These are phyloP conservation scores for Diaporthe helianthi DNA, from an alignment of 2,329 filamentous ascomycete species.

Conservation along the genomic window DNA sequence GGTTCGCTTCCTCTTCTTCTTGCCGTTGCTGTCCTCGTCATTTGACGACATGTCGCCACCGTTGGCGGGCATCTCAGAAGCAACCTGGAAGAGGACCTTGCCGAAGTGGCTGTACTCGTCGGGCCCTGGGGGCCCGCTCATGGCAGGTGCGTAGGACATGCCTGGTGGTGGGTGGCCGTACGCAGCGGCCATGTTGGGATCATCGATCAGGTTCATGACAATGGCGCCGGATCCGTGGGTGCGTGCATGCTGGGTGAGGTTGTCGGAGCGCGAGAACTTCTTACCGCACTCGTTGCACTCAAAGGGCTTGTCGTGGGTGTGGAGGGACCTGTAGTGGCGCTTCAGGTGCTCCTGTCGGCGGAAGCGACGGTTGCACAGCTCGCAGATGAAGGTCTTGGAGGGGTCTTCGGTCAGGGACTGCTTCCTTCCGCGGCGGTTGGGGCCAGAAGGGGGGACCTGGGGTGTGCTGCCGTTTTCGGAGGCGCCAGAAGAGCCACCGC, in stretches of 20 bases:
- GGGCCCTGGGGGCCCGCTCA: slow-evolving; percentile 52
- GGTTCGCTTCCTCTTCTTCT: slow-evolving; percentile 82
- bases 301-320: slow-evolving; percentile 98
- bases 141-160: slow-evolving; percentile 48
- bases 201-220: slow-evolving; percentile 86
- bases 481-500: slow-evolving; percentile 46
- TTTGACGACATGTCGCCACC: slow-evolving; percentile 64
- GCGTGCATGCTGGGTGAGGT: slow-evolving; percentile 92
- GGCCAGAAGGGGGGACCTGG: slow-evolving; percentile 58
- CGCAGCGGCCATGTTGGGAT: slow-evolving; percentile 59
- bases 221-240: slow-evolving; percentile 92
- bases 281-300: slow-evolving; percentile 98
- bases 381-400: slow-evolving; percentile 97
- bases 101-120: slow-evolving; percentile 75
- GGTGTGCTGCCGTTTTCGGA: slow-evolving; percentile 43
- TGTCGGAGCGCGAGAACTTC: slow-evolving; percentile 98
- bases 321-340: slow-evolving; percentile 96
- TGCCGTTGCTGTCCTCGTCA: slow-evolving; percentile 58
- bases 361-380: slow-evolving; percentile 95
- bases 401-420: slow-evolving; percentile 97
- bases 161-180: slow-evolving; percentile 45
- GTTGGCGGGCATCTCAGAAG: slow-evolving; percentile 74
- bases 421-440: slow-evolving; percentile 94
- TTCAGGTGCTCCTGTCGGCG: slow-evolving; percentile 98
- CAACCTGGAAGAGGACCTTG: slow-evolving; percentile 82